Conservation (phyloP, 2,329 filamentous ascomycete genomes). For the Colletotrichum tofieldiae region DNA sequence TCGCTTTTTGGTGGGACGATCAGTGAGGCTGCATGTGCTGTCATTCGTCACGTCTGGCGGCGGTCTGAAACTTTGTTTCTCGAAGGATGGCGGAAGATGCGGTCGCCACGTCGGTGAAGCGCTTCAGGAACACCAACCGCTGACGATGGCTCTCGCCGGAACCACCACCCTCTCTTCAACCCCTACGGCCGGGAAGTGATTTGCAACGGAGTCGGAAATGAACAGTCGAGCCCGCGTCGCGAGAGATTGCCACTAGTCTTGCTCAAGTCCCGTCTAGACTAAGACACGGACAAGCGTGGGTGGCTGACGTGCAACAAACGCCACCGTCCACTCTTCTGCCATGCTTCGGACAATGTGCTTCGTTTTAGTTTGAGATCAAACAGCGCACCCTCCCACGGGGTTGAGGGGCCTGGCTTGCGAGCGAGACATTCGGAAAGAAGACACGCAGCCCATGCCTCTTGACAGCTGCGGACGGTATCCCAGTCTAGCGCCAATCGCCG, state of each 20-base stretch:
- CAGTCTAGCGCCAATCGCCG: conserved; percentile 16
- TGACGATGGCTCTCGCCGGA: conserved; percentile 21
- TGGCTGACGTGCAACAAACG: conserved; percentile 13
- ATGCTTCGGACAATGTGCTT: neutral
- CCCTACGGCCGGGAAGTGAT: conserved; percentile 6
- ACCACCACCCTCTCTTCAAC: neutral
- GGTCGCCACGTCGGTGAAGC: conserved; percentile 9
- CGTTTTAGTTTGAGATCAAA: neutral
- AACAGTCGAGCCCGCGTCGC: neutral
- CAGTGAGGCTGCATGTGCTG: neutral
- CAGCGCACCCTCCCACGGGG: neutral
- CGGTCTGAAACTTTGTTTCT: conserved; percentile 30
- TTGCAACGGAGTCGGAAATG: conserved; percentile 18
- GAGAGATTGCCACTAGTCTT: conserved; percentile 27
- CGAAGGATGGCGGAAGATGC: neutral
- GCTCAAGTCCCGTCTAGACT: neutral
- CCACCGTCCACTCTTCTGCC: conserved; percentile 15
- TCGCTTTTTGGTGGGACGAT: conserved; percentile 22
- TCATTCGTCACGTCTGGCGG: conserved; percentile 23
- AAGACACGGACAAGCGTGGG: conserved; percentile 19
- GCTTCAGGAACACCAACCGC: conserved; percentile 18
- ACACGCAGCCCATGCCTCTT: conserved; percentile 10
- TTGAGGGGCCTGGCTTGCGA: conserved; percentile 1
- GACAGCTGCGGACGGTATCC: conserved; percentile 28
- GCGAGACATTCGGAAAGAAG: conserved; percentile 22